Evolutionary conservation across 306 rosid species (phyloP).

Genomic region (Vicia sativa): DNA sequence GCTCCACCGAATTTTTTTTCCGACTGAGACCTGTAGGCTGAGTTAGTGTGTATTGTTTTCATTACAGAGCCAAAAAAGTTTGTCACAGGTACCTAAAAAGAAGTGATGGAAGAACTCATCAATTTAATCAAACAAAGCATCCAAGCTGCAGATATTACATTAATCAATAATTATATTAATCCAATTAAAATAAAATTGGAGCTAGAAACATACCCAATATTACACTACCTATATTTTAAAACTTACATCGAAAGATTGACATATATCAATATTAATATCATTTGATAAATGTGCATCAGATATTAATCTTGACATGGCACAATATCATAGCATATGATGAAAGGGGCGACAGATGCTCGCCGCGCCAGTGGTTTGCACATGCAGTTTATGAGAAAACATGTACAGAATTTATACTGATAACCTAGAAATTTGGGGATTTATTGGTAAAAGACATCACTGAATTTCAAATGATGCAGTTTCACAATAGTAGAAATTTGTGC

Average conservation of each 20-base stretch:
- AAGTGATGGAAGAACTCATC: constrained; percentile 26
- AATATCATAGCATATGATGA: background rate
- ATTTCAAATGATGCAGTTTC: too few species aligned
- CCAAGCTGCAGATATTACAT: constrained; percentile 1
- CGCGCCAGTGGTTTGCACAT: too few species aligned
- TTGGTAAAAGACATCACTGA: too few species aligned
- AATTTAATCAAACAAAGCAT: constrained; percentile 29
- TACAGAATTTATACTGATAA: constrained; percentile 32
- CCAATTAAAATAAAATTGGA: too few species aligned
- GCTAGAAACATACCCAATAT: too few species aligned
- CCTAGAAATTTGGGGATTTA: too few species aligned
- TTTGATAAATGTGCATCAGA: background rate
- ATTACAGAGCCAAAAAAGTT: constrained; percentile 96
- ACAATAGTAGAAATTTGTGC: too few species aligned
- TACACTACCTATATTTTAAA: too few species aligned
- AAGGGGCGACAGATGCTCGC: too few species aligned
- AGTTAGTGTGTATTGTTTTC: constrained; percentile 90
- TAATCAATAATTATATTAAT: background rate
- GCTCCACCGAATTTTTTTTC: constrained; percentile 29
- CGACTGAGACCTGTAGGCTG: constrained; percentile 58
- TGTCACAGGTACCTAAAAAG: constrained; percentile 81
- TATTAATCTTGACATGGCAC: background rate
- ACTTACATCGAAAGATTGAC: too few species aligned
- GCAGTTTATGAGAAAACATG: background rate
- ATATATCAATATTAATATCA: too few species aligned